Evolutionary conservation across 2,329 filamentous ascomycete species (phyloP).

Genomic region (Trichoderma breve): DNA sequence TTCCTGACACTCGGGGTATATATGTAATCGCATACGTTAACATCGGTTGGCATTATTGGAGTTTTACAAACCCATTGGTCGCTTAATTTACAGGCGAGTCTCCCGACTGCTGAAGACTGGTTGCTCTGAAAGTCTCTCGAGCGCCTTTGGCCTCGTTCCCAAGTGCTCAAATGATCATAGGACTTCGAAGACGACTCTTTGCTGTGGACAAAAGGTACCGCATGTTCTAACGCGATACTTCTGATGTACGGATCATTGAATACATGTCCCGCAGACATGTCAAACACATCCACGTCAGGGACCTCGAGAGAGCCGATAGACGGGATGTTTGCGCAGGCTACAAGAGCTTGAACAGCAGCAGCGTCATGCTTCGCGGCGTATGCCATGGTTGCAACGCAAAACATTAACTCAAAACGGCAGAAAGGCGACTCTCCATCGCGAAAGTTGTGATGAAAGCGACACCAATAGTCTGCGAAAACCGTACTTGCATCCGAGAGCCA

Average conservation of each 20-base stretch:
- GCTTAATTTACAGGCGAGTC: background rate
- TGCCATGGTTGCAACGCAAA: background rate
- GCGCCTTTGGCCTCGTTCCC: background rate
- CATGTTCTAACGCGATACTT: background rate
- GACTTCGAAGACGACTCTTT: background rate
- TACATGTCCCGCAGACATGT: background rate
- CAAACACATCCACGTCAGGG: background rate
- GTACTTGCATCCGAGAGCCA: background rate
- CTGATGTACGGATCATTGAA: background rate
- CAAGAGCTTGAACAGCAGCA: background rate
- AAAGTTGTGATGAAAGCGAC: background rate
- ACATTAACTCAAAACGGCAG: background rate
- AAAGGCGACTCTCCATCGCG: background rate
- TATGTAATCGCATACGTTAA: rapidly evolving
- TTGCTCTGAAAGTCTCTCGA: background rate
- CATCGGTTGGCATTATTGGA: background rate
- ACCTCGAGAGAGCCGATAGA: background rate
- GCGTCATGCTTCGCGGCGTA: background rate
- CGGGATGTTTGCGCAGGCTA: background rate
- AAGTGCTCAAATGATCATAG: background rate
- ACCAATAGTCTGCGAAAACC: background rate
- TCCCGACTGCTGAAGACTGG: background rate
- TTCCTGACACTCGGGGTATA: background rate
- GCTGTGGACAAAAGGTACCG: background rate
- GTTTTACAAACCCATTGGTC: background rate